A percentile compares a stretch with the other conserved stretches of the same genome.
These are phyloP conservation scores for Boletales sp. DNA, from an alignment of 768 basidiomycete genomes.

Conservation along the genomic window DNA sequence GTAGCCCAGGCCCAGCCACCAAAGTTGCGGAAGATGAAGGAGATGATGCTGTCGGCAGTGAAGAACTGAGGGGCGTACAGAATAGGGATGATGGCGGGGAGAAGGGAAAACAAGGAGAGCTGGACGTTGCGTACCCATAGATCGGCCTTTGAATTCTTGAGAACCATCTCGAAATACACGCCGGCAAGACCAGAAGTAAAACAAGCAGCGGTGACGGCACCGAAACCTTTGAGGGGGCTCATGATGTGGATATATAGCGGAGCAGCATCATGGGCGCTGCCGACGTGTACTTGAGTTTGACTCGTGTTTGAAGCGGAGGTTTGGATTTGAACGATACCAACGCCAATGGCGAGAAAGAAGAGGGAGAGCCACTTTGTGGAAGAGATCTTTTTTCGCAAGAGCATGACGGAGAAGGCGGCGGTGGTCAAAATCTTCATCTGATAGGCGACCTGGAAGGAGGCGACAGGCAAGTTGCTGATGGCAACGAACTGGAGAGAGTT, in stretches of 20 bases:
- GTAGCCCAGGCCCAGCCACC: constrained; percentile 95
- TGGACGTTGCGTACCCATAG: constrained; percentile 92
- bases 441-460: constrained; percentile 96
- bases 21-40: constrained; percentile 78
- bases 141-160: constrained; percentile 79
- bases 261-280: constrained; percentile 65
- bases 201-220: constrained; percentile 81
- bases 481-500: constrained; percentile 98
- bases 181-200: constrained; percentile 88
- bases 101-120: constrained; percentile 82
- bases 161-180: constrained; percentile 92
- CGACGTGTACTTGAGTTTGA: constrained; percentile 43
- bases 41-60: constrained; percentile 47
- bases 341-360: constrained; percentile 85
- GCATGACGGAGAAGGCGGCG: constrained; percentile 83
- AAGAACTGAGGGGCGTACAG: constrained; percentile 47
- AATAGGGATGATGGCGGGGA: constrained; percentile 84
- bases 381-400: constrained; percentile 73
- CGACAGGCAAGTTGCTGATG: constrained; percentile 90
- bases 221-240: constrained; percentile 78
- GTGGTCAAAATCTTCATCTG: constrained; percentile 99
- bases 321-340: constrained; percentile 94
- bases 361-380: constrained; percentile 83
- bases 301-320: constrained; percentile 38
- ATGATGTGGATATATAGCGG: constrained; percentile 65